A percentile compares a stretch with the other conserved stretches of the same genome.
phyloP scores from a whole-genome alignment of 1,139 yeast genomes.

The Saccharomyces hybrid region DNA sequence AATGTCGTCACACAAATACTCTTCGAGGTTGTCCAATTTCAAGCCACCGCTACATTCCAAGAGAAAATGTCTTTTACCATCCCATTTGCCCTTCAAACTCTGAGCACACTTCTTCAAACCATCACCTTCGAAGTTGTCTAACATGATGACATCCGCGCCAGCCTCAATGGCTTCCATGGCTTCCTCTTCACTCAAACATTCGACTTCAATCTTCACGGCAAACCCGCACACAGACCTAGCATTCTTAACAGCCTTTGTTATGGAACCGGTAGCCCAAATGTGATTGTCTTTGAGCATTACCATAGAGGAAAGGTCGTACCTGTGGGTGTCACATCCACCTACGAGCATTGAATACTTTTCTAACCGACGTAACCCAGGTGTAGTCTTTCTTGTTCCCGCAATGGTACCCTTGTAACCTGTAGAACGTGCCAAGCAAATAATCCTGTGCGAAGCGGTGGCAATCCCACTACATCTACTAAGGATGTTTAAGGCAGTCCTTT shows the following conservation, averaged over 20 bases:
- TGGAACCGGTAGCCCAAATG: slow-evolving; percentile 85
- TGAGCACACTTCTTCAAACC: slow-evolving; percentile 61
- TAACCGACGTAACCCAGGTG: slow-evolving; percentile 81
- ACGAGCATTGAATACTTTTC: slow-evolving; percentile 93
- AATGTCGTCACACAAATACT: slow-evolving; percentile 66
- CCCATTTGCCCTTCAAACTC: slow-evolving; percentile 52
- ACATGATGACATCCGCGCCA: slow-evolving; percentile 94
- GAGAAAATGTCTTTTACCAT: slow-evolving; percentile 48
- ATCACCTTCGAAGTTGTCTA: slow-evolving; percentile 75
- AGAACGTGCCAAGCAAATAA: slow-evolving; percentile 55
- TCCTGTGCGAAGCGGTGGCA: slow-evolving; percentile 66
- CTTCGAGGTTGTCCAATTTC: slow-evolving; percentile 56
- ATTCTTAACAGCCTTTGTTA: slow-evolving; percentile 67
- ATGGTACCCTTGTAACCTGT: slow-evolving; percentile 76
- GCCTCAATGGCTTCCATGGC: slow-evolving; percentile 89
- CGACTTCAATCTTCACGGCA: slow-evolving; percentile 86
- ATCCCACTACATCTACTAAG: slow-evolving; percentile 81
- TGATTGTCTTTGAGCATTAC: slow-evolving; percentile 96
- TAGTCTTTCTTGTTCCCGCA: slow-evolving; percentile 97
- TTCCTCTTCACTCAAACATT: slow-evolving; percentile 72
- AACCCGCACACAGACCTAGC: slow-evolving; percentile 85
- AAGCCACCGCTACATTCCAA: slow-evolving; percentile 92
- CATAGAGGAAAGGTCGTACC: slow-evolving; percentile 89
- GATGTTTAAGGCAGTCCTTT: slow-evolving; percentile 77
- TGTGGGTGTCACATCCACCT: slow-evolving; percentile 89